A percentile compares a stretch with the other conserved stretches of the same genome.
Evolutionary conservation across 352 stramenopile species (phyloP).

Genomic region (Proteromonas lacertae): DNA sequence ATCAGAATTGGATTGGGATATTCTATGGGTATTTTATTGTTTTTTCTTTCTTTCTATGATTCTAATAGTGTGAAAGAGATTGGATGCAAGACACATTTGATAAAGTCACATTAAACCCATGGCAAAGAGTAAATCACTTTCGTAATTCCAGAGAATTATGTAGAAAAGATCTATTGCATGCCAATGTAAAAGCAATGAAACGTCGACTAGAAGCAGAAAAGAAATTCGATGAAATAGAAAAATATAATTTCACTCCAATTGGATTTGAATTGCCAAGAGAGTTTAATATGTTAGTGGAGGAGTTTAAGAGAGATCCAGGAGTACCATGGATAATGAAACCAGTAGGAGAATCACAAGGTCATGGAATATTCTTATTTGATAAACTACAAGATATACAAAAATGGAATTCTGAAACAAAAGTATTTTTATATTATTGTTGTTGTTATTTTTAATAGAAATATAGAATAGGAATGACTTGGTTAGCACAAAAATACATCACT

Average conservation of each 20-base stretch:
- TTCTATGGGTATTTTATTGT: constrained; percentile 26
- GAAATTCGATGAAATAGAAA: constrained; percentile 9
- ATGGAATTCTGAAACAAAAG: constrained; percentile 40
- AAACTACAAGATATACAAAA: constrained; percentile 60
- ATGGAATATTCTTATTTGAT: constrained; percentile 55
- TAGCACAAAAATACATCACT: constrained; percentile 62
- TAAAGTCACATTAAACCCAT: constrained; percentile 11
- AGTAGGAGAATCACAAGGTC: constrained; percentile 31
- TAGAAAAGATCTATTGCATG: constrained; percentile 28
- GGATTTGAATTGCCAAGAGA: constrained; percentile 63
- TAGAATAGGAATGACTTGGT: constrained; percentile 31
- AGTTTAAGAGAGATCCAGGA: constrained; percentile 45
- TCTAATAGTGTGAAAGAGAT: constrained; percentile 28
- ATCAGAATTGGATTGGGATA: not conserved
- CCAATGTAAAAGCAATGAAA: constrained; percentile 56
- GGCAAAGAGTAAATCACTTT: constrained; percentile 52
- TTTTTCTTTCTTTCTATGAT: constrained; percentile 21
- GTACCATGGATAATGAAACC: constrained; percentile 84
- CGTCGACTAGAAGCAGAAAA: constrained; percentile 26
- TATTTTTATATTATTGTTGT: not conserved
- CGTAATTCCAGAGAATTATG: constrained; percentile 62
- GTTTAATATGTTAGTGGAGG: constrained; percentile 65
- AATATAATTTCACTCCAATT: constrained; percentile 21
- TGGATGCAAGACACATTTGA: constrained; percentile 25
- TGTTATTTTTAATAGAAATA: not conserved